A percentile compares a stretch with the other conserved stretches of the same genome.
Evolutionary conservation across 257 asterid genomes (phyloP).

Genomic region (Solanum medicagineum): DNA sequence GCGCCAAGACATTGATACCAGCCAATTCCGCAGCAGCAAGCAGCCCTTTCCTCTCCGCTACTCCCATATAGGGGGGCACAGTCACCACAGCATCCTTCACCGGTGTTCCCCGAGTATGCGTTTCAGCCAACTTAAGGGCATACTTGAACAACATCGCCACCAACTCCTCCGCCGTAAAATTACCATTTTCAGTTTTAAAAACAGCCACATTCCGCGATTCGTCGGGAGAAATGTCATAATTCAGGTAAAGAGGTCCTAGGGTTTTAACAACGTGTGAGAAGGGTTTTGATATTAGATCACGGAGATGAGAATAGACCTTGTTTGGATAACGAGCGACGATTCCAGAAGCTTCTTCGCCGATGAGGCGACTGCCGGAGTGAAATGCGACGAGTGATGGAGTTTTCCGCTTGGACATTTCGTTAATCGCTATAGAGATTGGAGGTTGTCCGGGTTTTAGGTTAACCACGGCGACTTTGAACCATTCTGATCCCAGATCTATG

Average conservation of each 20-base stretch:
- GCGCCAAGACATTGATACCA: slow-evolving; percentile 78
- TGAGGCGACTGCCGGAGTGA: slow-evolving; percentile 54
- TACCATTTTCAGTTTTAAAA: slow-evolving; percentile 31
- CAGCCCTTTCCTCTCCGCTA: slow-evolving; percentile 69
- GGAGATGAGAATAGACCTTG: slow-evolving; percentile 66
- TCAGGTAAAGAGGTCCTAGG: slow-evolving; percentile 34
- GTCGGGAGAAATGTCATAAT: slow-evolving; percentile 33
- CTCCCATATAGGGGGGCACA: slow-evolving; percentile 83
- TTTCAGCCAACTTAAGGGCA: slow-evolving; percentile 62
- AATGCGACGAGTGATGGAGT: slow-evolving; percentile 81
- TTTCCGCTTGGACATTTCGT: slow-evolving; percentile 96
- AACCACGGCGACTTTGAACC: slow-evolving; percentile 87
- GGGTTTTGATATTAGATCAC: slow-evolving; percentile 58
- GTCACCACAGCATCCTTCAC: slow-evolving; percentile 86
- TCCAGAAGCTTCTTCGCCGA: slow-evolving; percentile 81
- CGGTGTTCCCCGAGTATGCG: slow-evolving; percentile 40
- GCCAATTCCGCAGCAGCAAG: slow-evolving; percentile 88
- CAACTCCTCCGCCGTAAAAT: slow-evolving; percentile 76
- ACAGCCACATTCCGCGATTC: slow-evolving; percentile 35
- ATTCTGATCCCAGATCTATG: slow-evolving; percentile 99
- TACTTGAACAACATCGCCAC: slow-evolving; percentile 80
- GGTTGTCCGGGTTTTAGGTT: slow-evolving; percentile 88
- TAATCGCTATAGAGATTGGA: slow-evolving; percentile 87
- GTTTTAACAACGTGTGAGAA: slow-evolving; percentile 16
- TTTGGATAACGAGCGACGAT: slow-evolving; percentile 83